A percentile compares a stretch with the other conserved stretches of the same genome.
Evolutionary conservation across 371 early-diverging fungal species (phyloP).

Genomic region (Mucor velutinosus): DNA sequence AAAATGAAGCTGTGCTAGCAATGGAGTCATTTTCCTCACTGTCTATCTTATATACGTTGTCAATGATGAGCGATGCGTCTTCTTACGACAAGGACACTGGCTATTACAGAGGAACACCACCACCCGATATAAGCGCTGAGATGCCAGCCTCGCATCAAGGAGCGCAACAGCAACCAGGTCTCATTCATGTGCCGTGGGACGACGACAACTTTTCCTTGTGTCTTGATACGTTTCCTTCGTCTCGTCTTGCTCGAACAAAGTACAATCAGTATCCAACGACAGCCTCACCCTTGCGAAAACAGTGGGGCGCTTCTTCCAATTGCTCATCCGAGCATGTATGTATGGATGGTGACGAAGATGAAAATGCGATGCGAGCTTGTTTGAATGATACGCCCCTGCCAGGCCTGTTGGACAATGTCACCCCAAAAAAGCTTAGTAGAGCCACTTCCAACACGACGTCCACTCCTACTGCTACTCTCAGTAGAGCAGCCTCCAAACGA

Average conservation of each 20-base stretch:
- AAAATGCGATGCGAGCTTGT: neutral
- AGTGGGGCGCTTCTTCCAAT: slow-evolving; percentile 9
- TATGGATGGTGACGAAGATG: neutral
- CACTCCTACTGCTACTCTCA: neutral
- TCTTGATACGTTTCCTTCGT: slow-evolving; percentile 13
- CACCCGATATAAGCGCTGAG: neutral
- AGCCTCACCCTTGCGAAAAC: slow-evolving; percentile 17
- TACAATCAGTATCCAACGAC: neutral
- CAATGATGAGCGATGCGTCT: neutral
- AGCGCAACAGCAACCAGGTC: neutral
- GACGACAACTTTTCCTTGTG: slow-evolving; percentile 17
- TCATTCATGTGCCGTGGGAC: slow-evolving; percentile 19
- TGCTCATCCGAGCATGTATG: neutral
- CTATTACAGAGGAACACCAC: neutral
- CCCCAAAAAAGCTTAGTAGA: neutral
- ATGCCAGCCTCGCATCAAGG: neutral
- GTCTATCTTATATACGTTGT: neutral
- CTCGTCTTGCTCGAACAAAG: neutral
- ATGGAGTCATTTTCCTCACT: neutral
- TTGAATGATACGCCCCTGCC: neutral
- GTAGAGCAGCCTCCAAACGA: neutral
- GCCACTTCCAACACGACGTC: neutral
- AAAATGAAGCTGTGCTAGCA: neutral
- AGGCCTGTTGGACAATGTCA: neutral
- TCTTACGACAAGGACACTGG: slow-evolving; percentile 6